Evolutionary conservation across 2,329 filamentous ascomycete species (phyloP).

Genomic region (Colletotrichum sp.): DNA sequence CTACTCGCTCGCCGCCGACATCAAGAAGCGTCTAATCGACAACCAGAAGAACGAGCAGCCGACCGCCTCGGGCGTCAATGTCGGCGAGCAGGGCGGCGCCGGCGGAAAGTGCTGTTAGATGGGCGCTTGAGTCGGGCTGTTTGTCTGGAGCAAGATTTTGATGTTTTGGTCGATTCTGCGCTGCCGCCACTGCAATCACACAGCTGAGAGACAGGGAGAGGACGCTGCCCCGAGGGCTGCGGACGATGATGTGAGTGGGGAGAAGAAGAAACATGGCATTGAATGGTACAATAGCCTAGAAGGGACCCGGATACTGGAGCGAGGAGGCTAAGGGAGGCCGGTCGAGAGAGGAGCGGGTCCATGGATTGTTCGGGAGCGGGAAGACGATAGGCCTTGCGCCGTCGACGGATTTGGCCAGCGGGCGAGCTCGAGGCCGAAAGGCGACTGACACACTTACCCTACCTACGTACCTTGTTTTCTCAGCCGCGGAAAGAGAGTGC

Average conservation of each 20-base stretch:
- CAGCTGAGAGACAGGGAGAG: neutral
- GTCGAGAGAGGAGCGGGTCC: neutral
- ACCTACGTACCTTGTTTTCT: neutral
- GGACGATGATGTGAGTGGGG: neutral
- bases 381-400: neutral
- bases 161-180: constrained; percentile 3
- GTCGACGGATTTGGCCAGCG: neutral
- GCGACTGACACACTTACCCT: neutral
- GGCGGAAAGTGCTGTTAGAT: constrained; percentile 78
- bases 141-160: constrained; percentile 1
- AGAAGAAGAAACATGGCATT: neutral
- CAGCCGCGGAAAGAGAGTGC: neutral
- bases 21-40: constrained; percentile 98
- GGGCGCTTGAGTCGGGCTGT: neutral
- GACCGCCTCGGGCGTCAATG: constrained; percentile 65
- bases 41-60: constrained; percentile 78
- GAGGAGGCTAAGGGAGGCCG: neutral
- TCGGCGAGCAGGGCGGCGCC: constrained; percentile 64
- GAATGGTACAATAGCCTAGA: neutral
- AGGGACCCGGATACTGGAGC: neutral
- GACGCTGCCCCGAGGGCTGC: neutral
- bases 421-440: neutral
- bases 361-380: neutral
- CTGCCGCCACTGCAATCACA: constrained; percentile 2
- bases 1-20: constrained; percentile 91